phyloP scores from a whole-genome alignment of 1,139 yeast species.

The Blastobotrys ciferrii region DNA sequence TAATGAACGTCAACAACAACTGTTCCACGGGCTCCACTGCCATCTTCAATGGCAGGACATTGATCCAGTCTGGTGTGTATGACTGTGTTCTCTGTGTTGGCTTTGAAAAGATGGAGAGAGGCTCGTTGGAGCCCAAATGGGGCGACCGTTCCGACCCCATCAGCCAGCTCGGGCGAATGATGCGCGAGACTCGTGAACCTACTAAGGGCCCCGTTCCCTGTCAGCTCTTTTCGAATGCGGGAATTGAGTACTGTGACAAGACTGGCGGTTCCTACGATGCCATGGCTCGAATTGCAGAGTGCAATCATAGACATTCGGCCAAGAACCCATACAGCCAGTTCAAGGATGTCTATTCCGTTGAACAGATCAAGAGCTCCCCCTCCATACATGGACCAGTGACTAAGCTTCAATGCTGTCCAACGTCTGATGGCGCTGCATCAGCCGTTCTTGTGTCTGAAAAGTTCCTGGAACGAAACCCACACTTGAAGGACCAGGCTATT shows the following conservation, averaged over 20 bases:
- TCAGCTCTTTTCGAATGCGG: conserved; percentile 35
- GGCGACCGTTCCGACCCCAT: conserved; percentile 31
- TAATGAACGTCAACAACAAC: conserved; percentile 34
- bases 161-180: conserved; percentile 24
- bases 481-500: conserved; percentile 29
- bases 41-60: conserved; percentile 28
- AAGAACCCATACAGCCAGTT: conserved; percentile 36
- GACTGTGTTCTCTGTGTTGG: conserved; percentile 35
- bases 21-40: conserved; percentile 36
- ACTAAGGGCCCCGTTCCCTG: conserved; percentile 29
- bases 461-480: conserved; percentile 52
- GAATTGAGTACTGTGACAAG: conserved; percentile 30
- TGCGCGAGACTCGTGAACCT: conserved; percentile 24
- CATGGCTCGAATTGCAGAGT: conserved; percentile 31
- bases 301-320: conserved; percentile 33
- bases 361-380: conserved; percentile 32
- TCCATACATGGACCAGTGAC: conserved; percentile 29
- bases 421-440: conserved; percentile 81
- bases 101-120: conserved; percentile 34
- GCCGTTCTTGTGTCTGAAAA: conserved; percentile 69
- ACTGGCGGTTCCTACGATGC: conserved; percentile 26
- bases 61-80: conserved; percentile 28
- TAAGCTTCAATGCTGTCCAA: conserved; percentile 35
- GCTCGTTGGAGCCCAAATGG: conserved; percentile 30
- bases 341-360: conserved; percentile 30